Percentiles rank a stretch among this genome's conserved stretches.
Evolutionary conservation across 2,329 filamentous ascomycete species (phyloP).

Genomic region (Aspergillus pseudotamarii): DNA sequence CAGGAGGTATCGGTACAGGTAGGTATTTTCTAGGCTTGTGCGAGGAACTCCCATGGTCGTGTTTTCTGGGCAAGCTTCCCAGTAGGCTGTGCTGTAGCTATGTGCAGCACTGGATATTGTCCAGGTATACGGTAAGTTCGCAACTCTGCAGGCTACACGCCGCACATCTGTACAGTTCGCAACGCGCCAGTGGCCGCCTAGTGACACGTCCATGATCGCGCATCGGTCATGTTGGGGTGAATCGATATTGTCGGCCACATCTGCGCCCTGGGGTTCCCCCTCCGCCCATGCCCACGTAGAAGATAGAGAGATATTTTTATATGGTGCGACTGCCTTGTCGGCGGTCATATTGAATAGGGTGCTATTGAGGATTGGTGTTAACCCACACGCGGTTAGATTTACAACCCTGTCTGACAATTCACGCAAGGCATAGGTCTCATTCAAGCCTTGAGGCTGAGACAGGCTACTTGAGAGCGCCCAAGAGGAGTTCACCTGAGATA

Average conservation of each 20-base stretch:
- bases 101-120: slow-evolving; percentile 48
- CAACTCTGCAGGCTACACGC: slow-evolving; percentile 60
- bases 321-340: slow-evolving; percentile 47
- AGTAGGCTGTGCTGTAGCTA: slow-evolving; percentile 48
- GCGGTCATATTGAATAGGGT: slow-evolving; percentile 58
- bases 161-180: slow-evolving; percentile 57
- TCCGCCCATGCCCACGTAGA: slow-evolving; percentile 64
- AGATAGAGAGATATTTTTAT: slow-evolving; percentile 54
- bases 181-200: slow-evolving; percentile 60
- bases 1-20: slow-evolving; percentile 52
- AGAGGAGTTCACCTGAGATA: slow-evolving; percentile 55
- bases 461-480: slow-evolving; percentile 50
- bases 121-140: slow-evolving; percentile 61
- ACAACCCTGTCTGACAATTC: slow-evolving; percentile 38
- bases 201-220: slow-evolving; percentile 54
- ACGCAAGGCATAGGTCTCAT: slow-evolving; percentile 28
- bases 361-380: slow-evolving; percentile 61
- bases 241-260: slow-evolving; percentile 30
- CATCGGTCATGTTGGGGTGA: slow-evolving; percentile 52
- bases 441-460: slow-evolving; percentile 29
- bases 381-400: slow-evolving; percentile 58
- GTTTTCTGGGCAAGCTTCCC: slow-evolving; percentile 51
- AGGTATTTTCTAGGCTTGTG: slow-evolving; percentile 65
- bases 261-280: slow-evolving; percentile 56
- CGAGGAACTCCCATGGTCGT: slow-evolving; percentile 61